Evolutionary conservation across 2,329 filamentous ascomycete species (phyloP), one percentile per base, ranked within the genome.

Genomic region (Dactylellina leptospora): DNA sequence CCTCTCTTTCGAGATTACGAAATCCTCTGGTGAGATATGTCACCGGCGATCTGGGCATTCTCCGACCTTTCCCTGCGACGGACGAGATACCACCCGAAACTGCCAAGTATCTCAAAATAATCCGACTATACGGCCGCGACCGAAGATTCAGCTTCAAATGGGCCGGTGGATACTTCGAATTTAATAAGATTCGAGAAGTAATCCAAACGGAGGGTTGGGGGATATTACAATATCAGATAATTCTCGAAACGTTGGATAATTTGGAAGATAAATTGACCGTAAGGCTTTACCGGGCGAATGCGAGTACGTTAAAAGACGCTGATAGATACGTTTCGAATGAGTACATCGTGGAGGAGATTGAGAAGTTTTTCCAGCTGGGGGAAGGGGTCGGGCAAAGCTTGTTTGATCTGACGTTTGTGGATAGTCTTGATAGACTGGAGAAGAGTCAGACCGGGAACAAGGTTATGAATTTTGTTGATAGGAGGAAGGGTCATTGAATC

Each of bases 171-270:
- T 81, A 82, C 23, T 77, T 81, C 10, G 78, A 81, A 0, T 80
- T 83, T 18, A 68, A 76, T 0, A 76, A 69, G 0, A 42, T 83
- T 36, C 6, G 30, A 33, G 6, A 13, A 6, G 13, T 33, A 6
- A 6, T 33, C 30, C 6, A 33, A 6, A 33, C 30, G 0, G 0
- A 68, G 5, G 61, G 76, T 1, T 78, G 66, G 2, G 78, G 78
- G 0, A 58, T 83, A 1, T 55, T 83, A 0, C 79, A 83, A 38
- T 83, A 81, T 80, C 82, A 83, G 64, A 74, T 82, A 0, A 78
- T 83, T 1, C 45, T 82, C 3, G 74, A 77, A 4, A 48, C 11
- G 6, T 5, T 51, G 10, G 38, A 33, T 6, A 45, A 42, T 3
- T 18, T 53, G 18, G 53, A 44, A 44, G 4, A 20, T 3, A 10